Percentiles rank a stretch among this genome's conserved stretches.
These are phyloP conservation scores for Trametes sanguinea DNA, from an alignment of 768 basidiomycete species.

Conservation along the genomic window DNA sequence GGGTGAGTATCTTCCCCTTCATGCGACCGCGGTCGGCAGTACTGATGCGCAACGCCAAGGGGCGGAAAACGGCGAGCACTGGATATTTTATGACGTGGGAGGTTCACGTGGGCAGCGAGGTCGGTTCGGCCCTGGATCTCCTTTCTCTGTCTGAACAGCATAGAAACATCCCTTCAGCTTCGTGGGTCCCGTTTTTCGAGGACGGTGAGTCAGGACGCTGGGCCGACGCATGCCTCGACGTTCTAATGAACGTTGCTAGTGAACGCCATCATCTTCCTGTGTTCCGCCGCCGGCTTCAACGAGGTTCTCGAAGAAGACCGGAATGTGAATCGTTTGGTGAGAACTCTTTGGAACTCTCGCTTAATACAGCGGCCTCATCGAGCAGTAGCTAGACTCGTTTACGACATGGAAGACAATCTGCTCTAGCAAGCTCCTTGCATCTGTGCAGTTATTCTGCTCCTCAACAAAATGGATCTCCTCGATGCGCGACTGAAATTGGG, in stretches of 20 bases:
- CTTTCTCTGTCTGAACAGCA: not conserved
- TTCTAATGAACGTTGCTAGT: conserved; percentile 36
- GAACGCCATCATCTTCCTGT: conserved; percentile 66
- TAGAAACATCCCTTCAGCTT: conserved; percentile 38
- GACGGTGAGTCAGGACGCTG: conserved; percentile 44
- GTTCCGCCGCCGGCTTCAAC: conserved; percentile 65
- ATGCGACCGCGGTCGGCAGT: not conserved
- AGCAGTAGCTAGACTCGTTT: conserved; percentile 52
- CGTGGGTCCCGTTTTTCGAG: conserved; percentile 73
- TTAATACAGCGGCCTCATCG: not conserved
- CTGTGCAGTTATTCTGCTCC: conserved; percentile 56
- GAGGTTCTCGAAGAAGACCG: conserved; percentile 62
- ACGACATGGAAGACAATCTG: conserved; percentile 62
- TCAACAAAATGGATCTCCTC: conserved; percentile 66
- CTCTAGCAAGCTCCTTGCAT: conserved; percentile 54
- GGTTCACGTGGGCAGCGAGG: conserved; percentile 60
- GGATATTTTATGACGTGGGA: conserved; percentile 71
- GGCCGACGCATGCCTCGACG: not conserved
- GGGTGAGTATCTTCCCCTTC: conserved; percentile 23
- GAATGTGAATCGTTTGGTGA: conserved; percentile 59
- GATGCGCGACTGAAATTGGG: conserved; percentile 53
- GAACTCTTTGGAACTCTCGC: conserved; percentile 12
- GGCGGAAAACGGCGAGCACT: conserved; percentile 42
- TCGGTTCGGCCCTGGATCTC: conserved; percentile 29
- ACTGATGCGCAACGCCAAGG: not conserved